These are phyloP conservation scores for Fusarium equiseti DNA, from an alignment of 2,329 filamentous ascomycete genomes.

Conservation along the genomic window DNA sequence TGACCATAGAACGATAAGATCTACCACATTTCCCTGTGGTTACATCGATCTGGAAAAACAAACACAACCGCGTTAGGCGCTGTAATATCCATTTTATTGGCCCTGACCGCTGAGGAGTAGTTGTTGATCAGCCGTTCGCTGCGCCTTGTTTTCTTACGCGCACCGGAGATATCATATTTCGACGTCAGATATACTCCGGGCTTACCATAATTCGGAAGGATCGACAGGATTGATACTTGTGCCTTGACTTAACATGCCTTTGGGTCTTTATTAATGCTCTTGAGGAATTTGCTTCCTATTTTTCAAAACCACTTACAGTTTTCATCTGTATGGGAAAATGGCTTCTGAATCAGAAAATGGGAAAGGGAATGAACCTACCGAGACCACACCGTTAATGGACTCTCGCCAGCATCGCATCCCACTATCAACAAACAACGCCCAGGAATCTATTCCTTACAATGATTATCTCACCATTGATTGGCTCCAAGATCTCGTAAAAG, in stretches of 20 bases:
- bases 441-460: slow-evolving; percentile 57
- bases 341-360: background rate
- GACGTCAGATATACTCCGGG: background rate
- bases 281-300: no score
- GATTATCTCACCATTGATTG: slow-evolving; percentile 73
- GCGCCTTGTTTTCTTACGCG: background rate
- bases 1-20: no score
- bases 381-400: no score
- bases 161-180: background rate
- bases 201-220: background rate
- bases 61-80: background rate
- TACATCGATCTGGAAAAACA: background rate
- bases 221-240: background rate
- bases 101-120: background rate
- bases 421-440: fast-evolving
- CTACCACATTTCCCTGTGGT: no score
- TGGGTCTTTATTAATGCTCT: background rate
- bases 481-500: slow-evolving; percentile 66
- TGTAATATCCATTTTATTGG: background rate
- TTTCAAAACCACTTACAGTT: no score
- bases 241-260: background rate
- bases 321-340: background rate
- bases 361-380: background rate
- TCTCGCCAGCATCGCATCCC: no score
- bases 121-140: background rate